A percentile compares a stretch with the other conserved stretches of the same genome.
Evolutionary conservation across 129 eudicot species (phyloP).

Genomic region (Tagetes patula): DNA sequence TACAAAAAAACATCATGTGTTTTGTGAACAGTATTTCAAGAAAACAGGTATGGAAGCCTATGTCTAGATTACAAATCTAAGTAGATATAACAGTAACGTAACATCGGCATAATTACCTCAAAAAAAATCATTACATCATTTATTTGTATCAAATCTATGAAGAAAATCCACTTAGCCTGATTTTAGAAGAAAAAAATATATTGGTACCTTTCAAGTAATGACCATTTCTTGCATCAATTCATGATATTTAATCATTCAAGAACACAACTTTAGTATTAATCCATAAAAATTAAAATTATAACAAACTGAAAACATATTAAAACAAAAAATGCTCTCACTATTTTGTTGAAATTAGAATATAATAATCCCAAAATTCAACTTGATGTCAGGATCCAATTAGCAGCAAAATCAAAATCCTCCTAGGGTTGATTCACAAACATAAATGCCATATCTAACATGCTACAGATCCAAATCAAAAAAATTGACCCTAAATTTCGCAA

Average conservation of each 20-base stretch:
- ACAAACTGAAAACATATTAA: neutral
- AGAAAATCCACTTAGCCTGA: neutral
- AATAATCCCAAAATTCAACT: constrained; percentile 27
- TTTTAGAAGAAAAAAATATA: constrained; percentile 5
- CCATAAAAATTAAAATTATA: neutral
- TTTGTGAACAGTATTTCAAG: neutral
- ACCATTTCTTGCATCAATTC: neutral
- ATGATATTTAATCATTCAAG: constrained; percentile 21
- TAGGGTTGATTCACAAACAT: constrained; percentile 11
- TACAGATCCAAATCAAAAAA: constrained; percentile 31
- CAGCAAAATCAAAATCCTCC: constrained; percentile 16
- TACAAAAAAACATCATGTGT: neutral
- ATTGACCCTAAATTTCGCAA: constrained; percentile 16
- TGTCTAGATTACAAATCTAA: constrained; percentile 7
- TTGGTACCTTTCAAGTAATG: neutral
- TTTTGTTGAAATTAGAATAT: neutral
- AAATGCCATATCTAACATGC: constrained; percentile 3
- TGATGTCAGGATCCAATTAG: constrained; percentile 26
- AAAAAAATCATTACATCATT: constrained; percentile 13
- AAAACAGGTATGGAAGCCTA: neutral
- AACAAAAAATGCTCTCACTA: neutral
- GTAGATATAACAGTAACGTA: too few relatives aligned
- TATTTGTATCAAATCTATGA: constrained; percentile 13
- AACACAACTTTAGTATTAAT: constrained; percentile 17
- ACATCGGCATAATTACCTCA: constrained; percentile 3